phyloP scores from a whole-genome alignment of 1,284 basidiomycete genomes.

The Cryptococcus neoformans region DNA sequence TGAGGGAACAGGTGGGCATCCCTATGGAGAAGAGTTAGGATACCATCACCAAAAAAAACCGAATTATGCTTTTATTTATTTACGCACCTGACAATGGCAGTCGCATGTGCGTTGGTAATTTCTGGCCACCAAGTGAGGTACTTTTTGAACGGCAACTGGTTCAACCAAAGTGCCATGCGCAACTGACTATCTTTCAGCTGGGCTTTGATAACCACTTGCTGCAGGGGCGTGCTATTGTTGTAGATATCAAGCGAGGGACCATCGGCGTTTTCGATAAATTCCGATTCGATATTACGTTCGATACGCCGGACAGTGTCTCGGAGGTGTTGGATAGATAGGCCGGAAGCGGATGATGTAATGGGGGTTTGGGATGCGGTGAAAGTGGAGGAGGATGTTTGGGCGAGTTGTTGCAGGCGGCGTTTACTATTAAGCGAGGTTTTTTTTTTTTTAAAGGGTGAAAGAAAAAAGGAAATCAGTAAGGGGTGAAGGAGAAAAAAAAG shows the following conservation, averaged over 20 bases:
- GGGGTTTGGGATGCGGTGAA: not conserved
- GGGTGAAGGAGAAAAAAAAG: not conserved
- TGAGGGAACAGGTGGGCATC: conserved; percentile 33
- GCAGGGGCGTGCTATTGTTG: not conserved
- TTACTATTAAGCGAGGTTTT: conserved; percentile 7
- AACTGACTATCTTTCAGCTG: conserved; percentile 32
- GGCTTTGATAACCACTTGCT: conserved; percentile 22
- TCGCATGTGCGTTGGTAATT: conserved; percentile 40
- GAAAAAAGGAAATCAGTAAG: too few relatives aligned
- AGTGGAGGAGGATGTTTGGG: conserved; percentile 8
- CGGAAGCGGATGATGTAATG: conserved; percentile 14
- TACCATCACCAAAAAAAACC: too few relatives aligned
- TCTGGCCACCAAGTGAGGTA: conserved; percentile 43
- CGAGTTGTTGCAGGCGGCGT: conserved; percentile 31
- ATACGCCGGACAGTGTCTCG: conserved; percentile 31
- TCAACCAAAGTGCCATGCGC: conserved; percentile 40
- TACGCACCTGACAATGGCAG: conserved; percentile 40
- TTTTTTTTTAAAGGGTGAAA: too few relatives aligned
- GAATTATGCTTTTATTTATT: not conserved
- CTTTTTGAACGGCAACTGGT: conserved; percentile 30
- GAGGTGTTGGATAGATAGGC: conserved; percentile 30
- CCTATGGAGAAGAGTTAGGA: conserved; percentile 11
- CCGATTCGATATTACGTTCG: conserved; percentile 35
- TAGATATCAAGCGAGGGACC: conserved; percentile 2
- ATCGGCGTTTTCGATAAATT: conserved; percentile 29